These are phyloP conservation scores for Colletotrichum musae DNA, from an alignment of 2,329 filamentous ascomycete species.

Conservation along the genomic window DNA sequence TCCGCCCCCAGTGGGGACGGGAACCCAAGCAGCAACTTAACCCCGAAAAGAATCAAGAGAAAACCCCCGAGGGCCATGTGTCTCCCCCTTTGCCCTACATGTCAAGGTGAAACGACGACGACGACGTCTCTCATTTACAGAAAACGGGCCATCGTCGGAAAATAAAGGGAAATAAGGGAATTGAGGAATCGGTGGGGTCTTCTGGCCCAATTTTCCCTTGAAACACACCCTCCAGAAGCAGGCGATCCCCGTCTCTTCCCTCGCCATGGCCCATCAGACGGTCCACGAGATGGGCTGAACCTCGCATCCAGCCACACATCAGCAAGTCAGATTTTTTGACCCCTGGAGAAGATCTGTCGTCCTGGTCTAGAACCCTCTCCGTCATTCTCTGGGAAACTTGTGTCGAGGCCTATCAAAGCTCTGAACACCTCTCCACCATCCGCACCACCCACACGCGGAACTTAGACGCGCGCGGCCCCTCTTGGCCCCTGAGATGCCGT, in stretches of 20 bases:
- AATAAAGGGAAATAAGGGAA: constrained; percentile 23
- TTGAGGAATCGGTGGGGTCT: constrained; percentile 7
- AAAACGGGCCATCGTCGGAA: constrained; percentile 28
- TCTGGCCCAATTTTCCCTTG: constrained; percentile 17
- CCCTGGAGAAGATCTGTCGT: constrained; percentile 24
- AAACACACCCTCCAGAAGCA: constrained; percentile 17
- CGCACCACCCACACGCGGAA: constrained; percentile 19
- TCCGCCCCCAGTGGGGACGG: constrained; percentile 1
- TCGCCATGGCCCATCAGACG: background rate
- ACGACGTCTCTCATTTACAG: constrained; percentile 27
- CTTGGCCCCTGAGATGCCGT: constrained; percentile 19
- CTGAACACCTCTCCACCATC: constrained; percentile 8
- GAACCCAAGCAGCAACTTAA: background rate
- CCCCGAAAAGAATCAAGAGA: background rate
- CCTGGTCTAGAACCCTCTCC: constrained; percentile 25
- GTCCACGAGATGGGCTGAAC: background rate
- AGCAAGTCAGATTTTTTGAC: background rate
- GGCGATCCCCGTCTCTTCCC: constrained; percentile 9
- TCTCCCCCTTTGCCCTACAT: background rate
- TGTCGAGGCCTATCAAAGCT: background rate
- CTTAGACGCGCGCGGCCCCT: background rate
- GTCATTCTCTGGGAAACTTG: background rate
- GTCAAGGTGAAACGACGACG: constrained; percentile 32
- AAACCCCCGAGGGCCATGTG: background rate
- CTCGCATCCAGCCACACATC: constrained; percentile 13